Base-by-base conservation (phyloP, 2,329 filamentous ascomycete genomes). In the Epichloe amarillans region DNA sequence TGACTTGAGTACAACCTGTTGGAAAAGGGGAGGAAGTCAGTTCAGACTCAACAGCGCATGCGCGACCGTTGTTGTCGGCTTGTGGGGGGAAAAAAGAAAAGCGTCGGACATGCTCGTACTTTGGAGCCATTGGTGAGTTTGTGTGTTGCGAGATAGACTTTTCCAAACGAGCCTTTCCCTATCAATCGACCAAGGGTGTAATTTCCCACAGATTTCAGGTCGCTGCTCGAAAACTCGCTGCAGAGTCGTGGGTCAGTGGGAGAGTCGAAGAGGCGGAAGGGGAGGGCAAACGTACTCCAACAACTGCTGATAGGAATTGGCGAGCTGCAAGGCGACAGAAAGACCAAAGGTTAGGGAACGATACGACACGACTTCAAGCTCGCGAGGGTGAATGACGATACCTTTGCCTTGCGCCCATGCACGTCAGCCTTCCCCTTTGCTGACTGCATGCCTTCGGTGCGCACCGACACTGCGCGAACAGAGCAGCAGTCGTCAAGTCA, bases 91-190 rank as follows among this genome's bases (percentile, higher is more conserved):
- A 26, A 23, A 23, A 7, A 23, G 5, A 39, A 19, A 39, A 39
- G 2, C 15, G 7, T 14, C 36, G 6, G 17, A 11, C 19, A 5
- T 6, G n/a, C 26, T 15, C 47, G 39, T 49, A 91, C 89, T 81
- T 96, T 97, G 64, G 90, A 95, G 62, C 90, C 91, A 82, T 96
- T 96, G 62, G 88, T 97, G 67, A 98, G 88, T 69, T 96, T 97
- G 69, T 98, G 93, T 44, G 84, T 82, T 52, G 91, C 93, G 53
- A 98, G 77, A 68, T 98, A 98, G 62, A 98, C 93, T 71, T 96
- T 97, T 61, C 93, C 93, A 69, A 98, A 98, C 56, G 90, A 96
- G 52, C 93, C 93, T 66, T 97, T 98, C 58, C 58, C 93, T 64
- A 98, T 95, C 52, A 98, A 75, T 53, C 83, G 83, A 44, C 93